These are phyloP conservation scores for Hemisphaericaspora xylofermentans DNA, from an alignment of 1,139 yeast genomes.

Conservation along the genomic window DNA sequence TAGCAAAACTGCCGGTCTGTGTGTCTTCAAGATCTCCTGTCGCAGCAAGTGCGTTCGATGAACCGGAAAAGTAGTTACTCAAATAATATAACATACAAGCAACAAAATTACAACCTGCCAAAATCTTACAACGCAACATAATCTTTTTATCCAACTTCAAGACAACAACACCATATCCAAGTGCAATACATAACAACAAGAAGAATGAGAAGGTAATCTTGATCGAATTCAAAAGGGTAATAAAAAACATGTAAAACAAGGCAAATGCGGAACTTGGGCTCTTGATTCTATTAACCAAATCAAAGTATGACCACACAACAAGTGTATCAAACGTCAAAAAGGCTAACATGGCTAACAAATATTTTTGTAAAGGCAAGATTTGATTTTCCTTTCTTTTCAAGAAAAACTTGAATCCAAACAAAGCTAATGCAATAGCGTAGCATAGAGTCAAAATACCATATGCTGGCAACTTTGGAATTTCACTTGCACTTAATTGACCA, in stretches of 20 bases:
- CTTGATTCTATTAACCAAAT: constrained; percentile 64
- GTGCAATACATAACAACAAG: constrained; percentile 75
- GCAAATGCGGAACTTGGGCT: constrained; percentile 59
- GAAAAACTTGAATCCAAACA: constrained; percentile 83
- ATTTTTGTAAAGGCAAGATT: constrained; percentile 85
- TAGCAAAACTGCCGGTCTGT: constrained; percentile 24
- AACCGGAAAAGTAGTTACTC: constrained; percentile 56
- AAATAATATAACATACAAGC: constrained; percentile 68
- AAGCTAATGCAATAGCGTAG: constrained; percentile 75
- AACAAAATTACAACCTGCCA: constrained; percentile 71
- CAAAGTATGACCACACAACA: constrained; percentile 90
- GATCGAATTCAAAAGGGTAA: constrained; percentile 75
- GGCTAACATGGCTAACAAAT: constrained; percentile 79
- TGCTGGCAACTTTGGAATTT: constrained; percentile 85
- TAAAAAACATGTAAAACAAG: constrained; percentile 70
- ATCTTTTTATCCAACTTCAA: constrained; percentile 74
- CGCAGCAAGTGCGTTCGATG: constrained; percentile 35
- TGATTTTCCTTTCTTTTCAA: constrained; percentile 77
- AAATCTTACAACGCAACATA: constrained; percentile 78
- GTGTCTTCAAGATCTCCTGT: constrained; percentile 22
- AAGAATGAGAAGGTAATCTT: constrained; percentile 89
- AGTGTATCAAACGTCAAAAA: constrained; percentile 84
- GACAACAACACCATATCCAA: constrained; percentile 93
- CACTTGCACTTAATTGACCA: constrained; percentile 86
- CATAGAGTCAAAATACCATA: constrained; percentile 84